Base-by-base conservation (phyloP, 805 yeast species). In the Candida sithepensis region DNA sequence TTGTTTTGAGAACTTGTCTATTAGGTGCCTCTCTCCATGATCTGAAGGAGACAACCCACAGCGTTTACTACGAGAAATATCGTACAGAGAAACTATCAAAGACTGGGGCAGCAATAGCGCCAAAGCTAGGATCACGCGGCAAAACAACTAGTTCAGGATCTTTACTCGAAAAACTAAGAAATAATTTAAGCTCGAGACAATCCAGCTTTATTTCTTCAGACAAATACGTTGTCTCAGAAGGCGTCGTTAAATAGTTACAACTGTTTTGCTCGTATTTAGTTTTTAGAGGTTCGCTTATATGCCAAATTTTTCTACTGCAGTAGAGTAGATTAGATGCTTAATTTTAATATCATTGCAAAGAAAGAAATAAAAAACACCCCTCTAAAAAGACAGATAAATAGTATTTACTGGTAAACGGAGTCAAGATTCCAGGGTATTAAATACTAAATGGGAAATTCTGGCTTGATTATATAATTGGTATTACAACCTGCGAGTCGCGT, bases 1-100 rank as follows among this genome's bases (percentile, higher is more conserved):
- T 80, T 58, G 79, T 82, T 57, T 72, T 88, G 61, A 81, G 96
- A 70, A 78, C 85, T 28, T 75, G 89, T 53, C 70, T 91, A 52
- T 72, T 89, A 66, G 83, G 92, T 67, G 83, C 92, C 19, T 82
- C 88, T 64, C 73, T 90, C 76, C 80, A 88, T 61, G 96, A 88
- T 65, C 73, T 91, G 59, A 78, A 88, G 45, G 78, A 83, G 50
- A 77, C 85, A 2, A 89, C 96, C 2, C 82, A 86, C 60, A 87
- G 82, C 51, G 59, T 79, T 43, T 94, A 83, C 66, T 90, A 84
- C 61, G 92, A 86, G 66, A 75, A 81, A 24, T 88, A 79, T 65
- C 83, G 96, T 72, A 72, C 84, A 43, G 68, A 81, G 42, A 59
- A 58, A 55, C 48, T 64, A 20, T 53, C 63, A 22, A 58, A 55